Conservation (phyloP, 1,139 yeast genomes). For the Magnusiomyces sp. region DNA sequence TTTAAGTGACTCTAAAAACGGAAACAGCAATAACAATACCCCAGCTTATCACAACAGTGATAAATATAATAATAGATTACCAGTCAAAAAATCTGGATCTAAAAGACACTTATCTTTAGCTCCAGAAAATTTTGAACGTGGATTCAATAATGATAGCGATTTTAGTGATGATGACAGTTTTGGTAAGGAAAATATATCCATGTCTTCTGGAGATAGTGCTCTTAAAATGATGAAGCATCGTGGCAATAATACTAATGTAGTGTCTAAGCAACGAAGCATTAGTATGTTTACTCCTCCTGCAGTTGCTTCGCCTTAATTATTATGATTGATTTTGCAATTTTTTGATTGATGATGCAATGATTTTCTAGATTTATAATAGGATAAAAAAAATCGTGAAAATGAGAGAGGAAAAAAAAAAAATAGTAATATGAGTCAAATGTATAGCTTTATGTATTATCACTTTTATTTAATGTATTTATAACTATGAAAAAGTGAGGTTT, state of each 20-base stretch:
- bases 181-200: slow-evolving; percentile 1
- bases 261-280: not conserved
- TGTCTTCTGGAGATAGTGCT: not conserved
- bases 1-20: not conserved
- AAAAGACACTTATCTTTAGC: too few species aligned
- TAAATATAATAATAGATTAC: too few species aligned
- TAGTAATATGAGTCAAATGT: too few species aligned
- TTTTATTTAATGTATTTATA: too few species aligned
- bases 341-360: not conserved
- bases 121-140: too few species aligned
- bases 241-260: not conserved
- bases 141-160: too few species aligned
- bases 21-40: not conserved
- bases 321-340: not conserved
- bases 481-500: too few species aligned
- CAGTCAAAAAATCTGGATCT: too few species aligned
- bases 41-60: not conserved
- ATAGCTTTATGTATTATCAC: too few species aligned
- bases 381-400: too few species aligned
- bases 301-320: not conserved
- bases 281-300: not conserved
- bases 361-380: not conserved
- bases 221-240: not conserved
- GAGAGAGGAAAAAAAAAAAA: too few species aligned
- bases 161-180: too few species aligned